Conservation (phyloP, 2,329 filamentous ascomycete genomes). For the Scytalidium lignicola region DNA sequence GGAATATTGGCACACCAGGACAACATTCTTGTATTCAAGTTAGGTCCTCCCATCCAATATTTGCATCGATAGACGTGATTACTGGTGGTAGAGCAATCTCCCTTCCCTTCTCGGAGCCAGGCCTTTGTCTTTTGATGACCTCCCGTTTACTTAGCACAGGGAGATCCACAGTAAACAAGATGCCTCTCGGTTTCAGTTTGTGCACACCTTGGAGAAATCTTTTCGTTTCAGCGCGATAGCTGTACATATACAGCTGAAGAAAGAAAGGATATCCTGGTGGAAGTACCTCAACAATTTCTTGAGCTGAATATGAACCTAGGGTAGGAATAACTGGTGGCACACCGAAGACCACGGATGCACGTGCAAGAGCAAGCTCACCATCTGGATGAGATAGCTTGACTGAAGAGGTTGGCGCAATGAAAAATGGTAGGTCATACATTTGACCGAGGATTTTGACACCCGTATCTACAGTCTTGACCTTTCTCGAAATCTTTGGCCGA, state of each 20-base stretch:
- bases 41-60: background rate
- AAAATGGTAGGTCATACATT: conserved; percentile 48
- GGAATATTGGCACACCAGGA: conserved; percentile 37
- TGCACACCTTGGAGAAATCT: background rate
- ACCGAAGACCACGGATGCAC: conserved; percentile 34
- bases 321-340: background rate
- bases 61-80: background rate
- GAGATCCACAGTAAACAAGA: background rate
- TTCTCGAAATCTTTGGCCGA: conserved; percentile 49
- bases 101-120: background rate
- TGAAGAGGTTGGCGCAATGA: conserved; percentile 58
- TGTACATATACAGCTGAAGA: conserved; percentile 56
- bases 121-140: background rate
- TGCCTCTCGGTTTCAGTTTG: background rate
- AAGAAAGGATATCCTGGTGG: conserved; percentile 29
- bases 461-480: conserved; percentile 47
- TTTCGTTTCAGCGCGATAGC: conserved; percentile 26
- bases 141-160: background rate
- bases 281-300: background rate
- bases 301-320: background rate
- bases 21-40: background rate
- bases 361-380: conserved; percentile 53
- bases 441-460: conserved; percentile 47
- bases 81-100: background rate
- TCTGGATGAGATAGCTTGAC: conserved; percentile 55